Base-by-base conservation (phyloP, 768 basidiomycete genomes). In the Boletus huronensis region DNA sequence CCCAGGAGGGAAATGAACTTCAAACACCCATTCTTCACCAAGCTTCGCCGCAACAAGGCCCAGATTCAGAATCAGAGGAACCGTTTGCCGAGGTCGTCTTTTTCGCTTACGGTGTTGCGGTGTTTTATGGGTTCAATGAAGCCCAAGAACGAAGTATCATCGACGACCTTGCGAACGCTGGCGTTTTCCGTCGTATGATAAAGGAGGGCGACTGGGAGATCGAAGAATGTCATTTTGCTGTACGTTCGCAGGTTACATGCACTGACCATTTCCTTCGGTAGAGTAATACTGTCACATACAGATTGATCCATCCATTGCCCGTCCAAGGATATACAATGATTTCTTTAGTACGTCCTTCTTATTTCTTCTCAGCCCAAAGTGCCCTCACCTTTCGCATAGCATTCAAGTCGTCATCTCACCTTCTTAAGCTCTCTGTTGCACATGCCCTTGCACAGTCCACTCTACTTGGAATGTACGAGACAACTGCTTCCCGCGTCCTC, bases 401-500 rank as follows among this genome's bases (percentile, higher is more conserved):
- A 4, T 87, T 97, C 66, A 95, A 94, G 74, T 89, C 90, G 1
- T 88, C 85, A 25, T 95, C 93, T 0, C 91, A 93, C 63, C 82
- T 94, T 38, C 84, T 93, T 42, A 91, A 94, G 64, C 79, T 98
- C 17, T 94, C 94, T n/a, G 85, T 98, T 49, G 83, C 95, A 0
- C 95, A 98, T 59, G 95, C 93, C 3, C 81, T 97, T 23, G 95
- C 93, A 3, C 95, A 98, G 70, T 95, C 93, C 1, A 96, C 93
- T 0, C 85, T 97, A 19, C 81, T 98, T 5, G 91, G 90, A 5
- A 85, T 85, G 59, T 95, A 91, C 65, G 95, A 98, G 71, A 77
- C 86, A 3, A 82, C 79, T 42, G 85, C 93, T 23, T 82, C 85
- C 55, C 82, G 79, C 3, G 88, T 93, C 9, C 80, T 96, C n/a